Evolutionary conservation across 2,329 filamentous ascomycete genomes (phyloP).

Genomic region (Colletotrichum noveboracense): DNA sequence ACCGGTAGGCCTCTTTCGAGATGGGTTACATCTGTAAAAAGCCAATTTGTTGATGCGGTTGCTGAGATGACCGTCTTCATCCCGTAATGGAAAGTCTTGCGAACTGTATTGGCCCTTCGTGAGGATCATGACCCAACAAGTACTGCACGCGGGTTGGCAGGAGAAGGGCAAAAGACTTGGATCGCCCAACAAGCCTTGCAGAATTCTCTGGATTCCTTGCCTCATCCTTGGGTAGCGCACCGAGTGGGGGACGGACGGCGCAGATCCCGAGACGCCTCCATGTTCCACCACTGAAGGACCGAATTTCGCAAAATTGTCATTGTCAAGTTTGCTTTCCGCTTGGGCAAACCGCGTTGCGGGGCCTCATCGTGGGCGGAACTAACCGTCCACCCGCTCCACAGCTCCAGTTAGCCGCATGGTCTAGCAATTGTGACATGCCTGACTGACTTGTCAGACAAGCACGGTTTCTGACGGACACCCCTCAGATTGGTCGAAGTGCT

Average conservation of each 20-base stretch:
- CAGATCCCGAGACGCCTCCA: neutral
- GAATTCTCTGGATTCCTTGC: neutral
- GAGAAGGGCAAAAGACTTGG: neutral
- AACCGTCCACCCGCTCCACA: conserved; percentile 1
- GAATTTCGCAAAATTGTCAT: neutral
- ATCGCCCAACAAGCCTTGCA: neutral
- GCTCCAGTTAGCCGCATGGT: conserved; percentile 1
- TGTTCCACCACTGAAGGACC: neutral
- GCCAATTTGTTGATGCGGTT: neutral
- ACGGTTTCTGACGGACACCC: neutral
- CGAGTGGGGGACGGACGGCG: neutral
- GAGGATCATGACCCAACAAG: neutral
- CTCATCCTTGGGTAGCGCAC: neutral
- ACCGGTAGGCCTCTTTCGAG: neutral
- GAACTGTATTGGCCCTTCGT: neutral
- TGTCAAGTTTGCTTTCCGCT: neutral
- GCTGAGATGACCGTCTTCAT: neutral
- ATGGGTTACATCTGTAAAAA: neutral
- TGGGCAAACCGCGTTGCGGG: neutral
- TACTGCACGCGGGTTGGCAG: neutral
- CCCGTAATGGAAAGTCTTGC: neutral
- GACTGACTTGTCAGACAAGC: neutral
- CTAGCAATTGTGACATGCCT: neutral
- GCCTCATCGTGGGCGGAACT: neutral
- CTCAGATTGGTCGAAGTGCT: neutral